Evolutionary conservation across 768 basidiomycete genomes (phyloP), one percentile per base, ranked within the genome.

Genomic region (Gloeostereum incarnatum): DNA sequence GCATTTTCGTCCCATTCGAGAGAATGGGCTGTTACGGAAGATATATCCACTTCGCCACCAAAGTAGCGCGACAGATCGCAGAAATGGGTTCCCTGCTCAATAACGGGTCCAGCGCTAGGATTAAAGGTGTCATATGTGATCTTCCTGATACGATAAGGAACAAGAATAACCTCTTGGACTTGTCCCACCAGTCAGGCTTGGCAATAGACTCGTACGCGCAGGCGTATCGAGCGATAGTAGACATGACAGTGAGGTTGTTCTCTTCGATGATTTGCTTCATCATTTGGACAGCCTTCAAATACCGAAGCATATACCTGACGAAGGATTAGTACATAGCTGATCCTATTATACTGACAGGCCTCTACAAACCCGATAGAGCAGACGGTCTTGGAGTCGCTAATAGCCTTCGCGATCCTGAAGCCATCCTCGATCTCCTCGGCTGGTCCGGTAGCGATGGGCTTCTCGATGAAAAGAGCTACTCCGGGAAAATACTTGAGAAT

Each of bases 51-150:
- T 47, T 94, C 88, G 11, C 94, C 94, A 36, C 93, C 94, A 53
- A 98, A 97, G 68, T 94, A 94, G 48, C 94, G 83, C 27, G 91
- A 96, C 31, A 96, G 73, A 63, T 97, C 92, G 50, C 89, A 92
- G 65, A 97, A 94, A 65, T 98, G 94, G 10, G 94, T 98, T 33
- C 89, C 93, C 64, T 91, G 86, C 58, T 91, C 90, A 45, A 93
- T 65, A 49, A 92, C 69, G 4, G 89, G 87, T 14, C 87, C 87
- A 38, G 75, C 81, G 53, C 85, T 82, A 47, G 11, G 41, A 40
- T 20, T n/a, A n/a, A n/a, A n/a, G n/a, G n/a, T n/a, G n/a, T n/a
- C n/a, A n/a, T n/a, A n/a, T n/a, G n/a, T n/a, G n/a, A n/a, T n/a
- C 31, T n/a, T n/a, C n/a, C 10, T 45, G 21, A 41, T 17, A 36